Base-by-base conservation (phyloP, 495 filamentous ascomycete species). In the Amniculicola lignicola region DNA sequence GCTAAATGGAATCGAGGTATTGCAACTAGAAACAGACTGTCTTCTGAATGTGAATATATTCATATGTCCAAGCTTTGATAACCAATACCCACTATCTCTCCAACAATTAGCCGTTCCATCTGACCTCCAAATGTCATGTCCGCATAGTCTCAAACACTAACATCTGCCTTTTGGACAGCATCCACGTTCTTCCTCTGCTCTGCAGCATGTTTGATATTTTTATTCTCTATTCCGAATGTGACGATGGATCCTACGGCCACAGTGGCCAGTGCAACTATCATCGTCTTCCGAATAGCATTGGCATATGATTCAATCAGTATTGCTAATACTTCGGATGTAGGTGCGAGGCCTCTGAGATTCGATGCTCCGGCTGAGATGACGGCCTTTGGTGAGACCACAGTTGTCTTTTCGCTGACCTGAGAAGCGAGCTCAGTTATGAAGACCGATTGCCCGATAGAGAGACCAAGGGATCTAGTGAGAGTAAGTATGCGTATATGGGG, bases 221-320 rank as follows among this genome's bases (percentile, higher is more conserved):
- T 28, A 33, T 56, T 42, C 31, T 56, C 53, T 21, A 56, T 28
- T 15, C 53, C 53, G 6, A 56, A 56, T 2, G 42, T 18, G n/a
- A 21, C 16, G 10, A 56, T 9, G 21, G 49, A 33, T 5, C 42
- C 53, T 3, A 56, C 1, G 4, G 29, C 42, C 25, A 2, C 36
- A 18, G 53, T 16, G 1, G 41, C 42, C n/a, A 49, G 23, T 15
- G 24, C 7, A 41, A 48, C 39, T 1, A 48, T 25, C 19, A 56
- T 28, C 1, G 33, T 35, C 29, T 39, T 23, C 21, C 43, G 2
- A 2, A 49, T 9, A 6, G 42, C 42, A 12, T 56, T 14, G 6
- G 6, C 14, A 56, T 56, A 56, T 5, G 53, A 23, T 16, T 23
- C 1, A 18, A 21, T 55, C 3, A 55, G 15, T 29, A 31, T 4